Evolutionary conservation across 1,284 basidiomycete species (phyloP).

Genomic region (Ceratobasidium sp.): DNA sequence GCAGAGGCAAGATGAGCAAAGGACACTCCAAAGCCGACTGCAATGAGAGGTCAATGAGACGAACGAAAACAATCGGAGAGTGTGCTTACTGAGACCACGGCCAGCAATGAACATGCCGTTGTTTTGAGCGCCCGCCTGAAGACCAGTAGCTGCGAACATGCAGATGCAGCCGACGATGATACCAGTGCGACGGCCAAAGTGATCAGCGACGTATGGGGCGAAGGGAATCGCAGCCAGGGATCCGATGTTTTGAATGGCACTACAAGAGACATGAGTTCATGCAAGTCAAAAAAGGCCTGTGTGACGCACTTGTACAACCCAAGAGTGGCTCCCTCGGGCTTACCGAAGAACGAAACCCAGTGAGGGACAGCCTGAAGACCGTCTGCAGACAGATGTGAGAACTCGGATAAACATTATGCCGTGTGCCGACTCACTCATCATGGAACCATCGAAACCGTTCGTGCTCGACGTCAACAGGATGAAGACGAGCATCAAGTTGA

Average conservation of each 20-base stretch:
- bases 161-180: conserved; percentile 48
- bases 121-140: conserved; percentile 48
- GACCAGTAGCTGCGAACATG: conserved; percentile 45
- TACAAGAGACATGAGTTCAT: not conserved
- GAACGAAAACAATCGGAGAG: conserved; percentile 20
- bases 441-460: conserved; percentile 69
- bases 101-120: conserved; percentile 47
- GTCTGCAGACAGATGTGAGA: conserved; percentile 4
- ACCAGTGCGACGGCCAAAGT: conserved; percentile 66
- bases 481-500: conserved; percentile 42
- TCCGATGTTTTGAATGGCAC: conserved; percentile 46
- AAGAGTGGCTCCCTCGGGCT: conserved; percentile 36
- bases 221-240: conserved; percentile 69
- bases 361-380: conserved; percentile 39
- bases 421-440: conserved; percentile 43
- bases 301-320: conserved; percentile 24
- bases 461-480: conserved; percentile 73
- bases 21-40: conserved; percentile 63
- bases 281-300: not conserved
- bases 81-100: conserved; percentile 44
- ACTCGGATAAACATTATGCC: not conserved
- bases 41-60: conserved; percentile 48
- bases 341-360: conserved; percentile 41
- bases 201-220: conserved; percentile 72
- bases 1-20: conserved; percentile 55